Evolutionary conservation across 345 rosid species (phyloP).

Genomic region (Geranium rotundifolium): DNA sequence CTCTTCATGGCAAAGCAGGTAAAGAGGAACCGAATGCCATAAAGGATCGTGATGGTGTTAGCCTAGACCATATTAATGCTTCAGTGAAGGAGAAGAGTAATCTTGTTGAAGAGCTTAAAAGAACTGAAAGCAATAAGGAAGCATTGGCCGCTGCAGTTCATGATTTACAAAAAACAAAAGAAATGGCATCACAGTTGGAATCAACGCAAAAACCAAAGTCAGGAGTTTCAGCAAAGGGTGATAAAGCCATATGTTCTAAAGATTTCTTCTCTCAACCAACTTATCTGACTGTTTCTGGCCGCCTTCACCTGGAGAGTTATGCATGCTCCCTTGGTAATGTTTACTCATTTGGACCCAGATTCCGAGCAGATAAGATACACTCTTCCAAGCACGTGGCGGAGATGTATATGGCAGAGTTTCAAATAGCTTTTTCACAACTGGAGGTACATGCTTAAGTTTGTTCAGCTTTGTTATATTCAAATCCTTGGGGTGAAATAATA

Average conservation of each 20-base stretch:
- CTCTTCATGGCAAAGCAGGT: constrained; percentile 25
- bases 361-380: constrained; percentile 44
- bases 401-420: constrained; percentile 73
- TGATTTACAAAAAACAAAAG: constrained; percentile 58
- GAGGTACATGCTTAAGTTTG: constrained; percentile 34
- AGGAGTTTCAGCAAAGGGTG: constrained; percentile 20
- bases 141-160: constrained; percentile 53
- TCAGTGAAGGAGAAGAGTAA: constrained; percentile 52
- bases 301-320: constrained; percentile 76
- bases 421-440: constrained; percentile 70
- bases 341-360: constrained; percentile 79
- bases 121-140: constrained; percentile 74
- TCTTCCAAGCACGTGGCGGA: constrained; percentile 49
- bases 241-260: constrained; percentile 9
- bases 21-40: constrained; percentile 21
- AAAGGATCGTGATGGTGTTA: constrained; percentile 23
- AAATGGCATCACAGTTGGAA: constrained; percentile 61
- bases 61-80: constrained; percentile 47
- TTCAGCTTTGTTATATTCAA: background rate
- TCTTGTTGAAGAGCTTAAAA: constrained; percentile 58
- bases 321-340: constrained; percentile 89
- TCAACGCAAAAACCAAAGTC: constrained; percentile 30
- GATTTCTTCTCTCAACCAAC: constrained; percentile 52
- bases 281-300: constrained; percentile 62
- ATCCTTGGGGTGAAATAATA: background rate